Evolutionary conservation across 2,329 filamentous ascomycete genomes (phyloP), one percentile per base, ranked within the genome.

Genomic region (Chaetomium olivaceum): DNA sequence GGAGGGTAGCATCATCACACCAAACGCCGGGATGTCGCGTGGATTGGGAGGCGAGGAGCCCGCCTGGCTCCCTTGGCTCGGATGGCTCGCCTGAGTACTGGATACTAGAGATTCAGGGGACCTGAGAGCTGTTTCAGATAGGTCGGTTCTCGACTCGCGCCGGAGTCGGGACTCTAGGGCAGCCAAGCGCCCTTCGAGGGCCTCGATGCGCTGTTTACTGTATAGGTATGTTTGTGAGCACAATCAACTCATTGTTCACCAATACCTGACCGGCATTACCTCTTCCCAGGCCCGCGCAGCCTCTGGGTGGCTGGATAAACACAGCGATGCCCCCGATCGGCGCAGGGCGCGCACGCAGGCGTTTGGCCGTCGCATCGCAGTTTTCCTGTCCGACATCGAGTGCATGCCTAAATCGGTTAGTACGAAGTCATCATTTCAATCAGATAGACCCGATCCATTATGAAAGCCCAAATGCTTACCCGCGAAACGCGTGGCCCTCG

Each of bases 361-460:
- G 39, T 63, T 27, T 61, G 36, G 52, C 63, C 66, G 27, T 63
- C 66, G 58, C 66, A 68, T 39, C 63, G 59, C 50, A 48, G 21
- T 57, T 68, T 68, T 19, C 33, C 43, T 19, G 56, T 19, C 39
- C 60, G 60, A 54, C 66, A 68, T 63, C 56, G 63, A 27, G 52
- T 25, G 46, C 66, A 68, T 27, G 66, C 66, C 63, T 68, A 21
- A 12, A 21, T 1, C 12, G 16, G 9, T 25, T 29, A 25, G 27
- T 54, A 11, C 31, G 25, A 16, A 2, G 16, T 14, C 8, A 36
- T 12, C 27, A 3, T 21, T 23, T n/a, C n/a, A 48, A 19, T 48
- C 27, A 3, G 27, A 29, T 6, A 29, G 6, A n/a, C n/a, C n/a
- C n/a, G 3, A 23, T 7, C 6, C n/a, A 3, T 4, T 9, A 21